phyloP scores from a whole-genome alignment of 2,329 filamentous ascomycete species.

The Alternaria triticimaculans region DNA sequence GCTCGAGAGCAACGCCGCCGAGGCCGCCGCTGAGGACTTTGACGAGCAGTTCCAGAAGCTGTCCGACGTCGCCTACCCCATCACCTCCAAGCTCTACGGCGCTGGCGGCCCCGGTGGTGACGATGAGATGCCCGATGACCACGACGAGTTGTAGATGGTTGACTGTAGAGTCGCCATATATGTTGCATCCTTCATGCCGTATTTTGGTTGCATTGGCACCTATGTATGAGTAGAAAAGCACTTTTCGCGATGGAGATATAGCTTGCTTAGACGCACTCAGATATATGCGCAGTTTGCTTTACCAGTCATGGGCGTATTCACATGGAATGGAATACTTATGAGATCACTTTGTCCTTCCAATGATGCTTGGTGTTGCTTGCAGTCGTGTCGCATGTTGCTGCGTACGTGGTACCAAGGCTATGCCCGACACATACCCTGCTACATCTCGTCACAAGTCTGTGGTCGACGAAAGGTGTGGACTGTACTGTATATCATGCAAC shows the following conservation, averaged over 20 bases:
- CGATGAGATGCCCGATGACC: conserved; percentile 63
- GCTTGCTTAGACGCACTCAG: conserved; percentile 25
- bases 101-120: conserved; percentile 70
- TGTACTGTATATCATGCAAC: neutral
- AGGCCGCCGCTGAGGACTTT: conserved; percentile 89
- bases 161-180: conserved; percentile 16
- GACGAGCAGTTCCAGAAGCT: conserved; percentile 99
- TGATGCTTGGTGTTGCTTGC: conserved; percentile 1
- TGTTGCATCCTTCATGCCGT: conserved; percentile 20
- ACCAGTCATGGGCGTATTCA: conserved; percentile 16
- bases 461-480: neutral
- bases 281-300: conserved; percentile 26
- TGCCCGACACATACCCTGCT: too few species aligned
- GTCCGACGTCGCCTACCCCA: conserved; percentile 94
- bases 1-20: conserved; percentile 92
- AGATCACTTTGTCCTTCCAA: neutral
- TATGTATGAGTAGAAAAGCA: conserved; percentile 39
- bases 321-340: conserved; percentile 24
- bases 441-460: neutral
- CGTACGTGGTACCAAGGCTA: too few species aligned
- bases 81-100: conserved; percentile 95
- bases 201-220: conserved; percentile 28
- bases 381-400: neutral
- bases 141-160: conserved; percentile 58
- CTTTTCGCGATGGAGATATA: conserved; percentile 5